phyloP scores from a whole-genome alignment of 768 basidiomycete genomes.

The Amanita muscaria region DNA sequence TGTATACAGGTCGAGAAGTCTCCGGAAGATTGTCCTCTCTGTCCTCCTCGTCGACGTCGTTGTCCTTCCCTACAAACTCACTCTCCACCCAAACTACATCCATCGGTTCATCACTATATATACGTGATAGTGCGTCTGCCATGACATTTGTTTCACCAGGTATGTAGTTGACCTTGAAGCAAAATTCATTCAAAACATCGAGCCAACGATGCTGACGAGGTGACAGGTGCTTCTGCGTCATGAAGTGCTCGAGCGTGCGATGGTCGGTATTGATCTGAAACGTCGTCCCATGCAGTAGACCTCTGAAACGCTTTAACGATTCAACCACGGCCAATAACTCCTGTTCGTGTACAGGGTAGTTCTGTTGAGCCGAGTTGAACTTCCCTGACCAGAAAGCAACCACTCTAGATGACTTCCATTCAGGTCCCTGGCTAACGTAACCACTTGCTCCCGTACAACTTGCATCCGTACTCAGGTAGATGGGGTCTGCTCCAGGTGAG shows the following conservation, averaged over 20 bases:
- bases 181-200: no score
- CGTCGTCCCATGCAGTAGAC: conserved; percentile 20
- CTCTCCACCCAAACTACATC: no score
- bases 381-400: conserved; percentile 27
- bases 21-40: no score
- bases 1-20: no score
- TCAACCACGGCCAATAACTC: conserved; percentile 32
- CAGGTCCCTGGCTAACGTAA: conserved; percentile 20
- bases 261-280: conserved; percentile 28
- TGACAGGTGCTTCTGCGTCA: conserved; percentile 24
- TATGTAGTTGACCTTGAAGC: no score
- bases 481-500: conserved; percentile 8
- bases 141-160: no score
- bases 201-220: conserved; percentile 25
- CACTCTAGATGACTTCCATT: conserved; percentile 23
- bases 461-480: conserved; percentile 25
- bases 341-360: conserved; percentile 31
- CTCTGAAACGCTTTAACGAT: conserved; percentile 21
- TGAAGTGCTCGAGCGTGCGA: conserved; percentile 20
- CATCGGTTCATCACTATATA: no score
- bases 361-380: conserved; percentile 24
- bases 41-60: no score
- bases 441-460: conserved; percentile 19
- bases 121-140: no score
- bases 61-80: no score